Conservation (phyloP, 768 basidiomycete genomes). For the Mycena olivaceomarginata region DNA sequence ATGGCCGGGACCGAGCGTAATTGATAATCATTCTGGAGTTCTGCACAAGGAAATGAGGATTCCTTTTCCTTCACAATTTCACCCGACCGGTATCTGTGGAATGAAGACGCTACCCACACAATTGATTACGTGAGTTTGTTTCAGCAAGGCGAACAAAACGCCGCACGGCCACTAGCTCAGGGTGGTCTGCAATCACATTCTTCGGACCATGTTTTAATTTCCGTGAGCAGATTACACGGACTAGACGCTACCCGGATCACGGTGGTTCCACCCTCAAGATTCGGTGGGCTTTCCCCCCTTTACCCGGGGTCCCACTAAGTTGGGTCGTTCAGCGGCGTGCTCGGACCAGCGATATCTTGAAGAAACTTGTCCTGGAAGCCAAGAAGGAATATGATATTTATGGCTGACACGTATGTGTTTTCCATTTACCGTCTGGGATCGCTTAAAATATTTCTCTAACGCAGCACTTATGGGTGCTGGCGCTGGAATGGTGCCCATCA, state of each 20-base stretch:
- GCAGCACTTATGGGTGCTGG: constrained; percentile 86
- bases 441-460: constrained; percentile 33
- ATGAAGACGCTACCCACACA: constrained; percentile 87
- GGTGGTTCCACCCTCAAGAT: constrained; percentile 86
- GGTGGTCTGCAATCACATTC: constrained; percentile 61
- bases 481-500: constrained; percentile 92
- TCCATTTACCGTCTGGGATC: constrained; percentile 37
- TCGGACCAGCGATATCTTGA: constrained; percentile 91
- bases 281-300: constrained; percentile 66
- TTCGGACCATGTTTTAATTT: constrained; percentile 40
- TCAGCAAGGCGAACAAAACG: too few species aligned
- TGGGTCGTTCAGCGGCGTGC: constrained; percentile 79
- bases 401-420: constrained; percentile 88
- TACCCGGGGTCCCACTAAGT: constrained; percentile 40
- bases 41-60: too few species aligned
- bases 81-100: too few species aligned
- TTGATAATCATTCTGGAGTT: too few species aligned
- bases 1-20: too few species aligned
- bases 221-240: constrained; percentile 81
- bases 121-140: constrained; percentile 78
- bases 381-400: constrained; percentile 92
- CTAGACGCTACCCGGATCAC: constrained; percentile 85
- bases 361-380: constrained; percentile 90
- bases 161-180: constrained; percentile 88
- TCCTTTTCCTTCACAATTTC: too few species aligned